These are phyloP conservation scores for Syzygium jambos DNA, from an alignment of 345 rosid genomes.

Conservation along the genomic window DNA sequence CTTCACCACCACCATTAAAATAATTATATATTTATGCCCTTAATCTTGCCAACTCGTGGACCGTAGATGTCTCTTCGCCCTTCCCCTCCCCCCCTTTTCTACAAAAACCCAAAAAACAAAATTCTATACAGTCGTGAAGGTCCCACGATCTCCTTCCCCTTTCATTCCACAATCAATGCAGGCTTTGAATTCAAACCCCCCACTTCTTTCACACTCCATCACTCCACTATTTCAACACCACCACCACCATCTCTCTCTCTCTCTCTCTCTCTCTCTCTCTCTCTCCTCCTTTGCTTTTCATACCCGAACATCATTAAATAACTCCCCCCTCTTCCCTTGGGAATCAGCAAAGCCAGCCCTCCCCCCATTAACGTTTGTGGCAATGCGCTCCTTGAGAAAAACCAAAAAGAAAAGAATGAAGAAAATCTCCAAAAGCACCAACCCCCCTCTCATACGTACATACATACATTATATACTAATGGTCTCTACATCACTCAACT, in stretches of 20 bases:
- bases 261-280: neutral
- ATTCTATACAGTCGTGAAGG: constrained; percentile 4
- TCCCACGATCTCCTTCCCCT: constrained; percentile 23
- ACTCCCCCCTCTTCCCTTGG: constrained; percentile 40
- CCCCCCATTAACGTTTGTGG: constrained; percentile 18
- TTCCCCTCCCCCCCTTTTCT: neutral
- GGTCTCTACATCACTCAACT: constrained; percentile 25
- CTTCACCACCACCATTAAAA: neutral
- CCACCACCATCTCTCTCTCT: neutral
- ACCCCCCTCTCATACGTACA: constrained; percentile 27
- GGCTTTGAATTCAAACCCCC: constrained; percentile 32
- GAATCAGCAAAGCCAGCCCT: constrained; percentile 65
- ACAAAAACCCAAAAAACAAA: neutral
- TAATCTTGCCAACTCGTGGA: neutral
- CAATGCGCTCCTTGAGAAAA: constrained; percentile 32
- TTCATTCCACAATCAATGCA: constrained; percentile 28
- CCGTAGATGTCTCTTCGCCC: neutral
- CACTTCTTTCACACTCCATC: constrained; percentile 19
- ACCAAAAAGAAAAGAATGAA: constrained; percentile 12
- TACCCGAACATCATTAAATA: constrained; percentile 2
- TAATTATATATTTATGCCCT: neutral
- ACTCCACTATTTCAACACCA: constrained; percentile 1
- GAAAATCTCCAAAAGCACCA: constrained; percentile 27
- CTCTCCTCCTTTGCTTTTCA: constrained; percentile 7
- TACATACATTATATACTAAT: constrained; percentile 11